Evolutionary conservation across 225 moss, liverwort and hornwort genomes (phyloP), one percentile per base, ranked within the genome.

Genomic region (Thuidium tamariscinum): DNA sequence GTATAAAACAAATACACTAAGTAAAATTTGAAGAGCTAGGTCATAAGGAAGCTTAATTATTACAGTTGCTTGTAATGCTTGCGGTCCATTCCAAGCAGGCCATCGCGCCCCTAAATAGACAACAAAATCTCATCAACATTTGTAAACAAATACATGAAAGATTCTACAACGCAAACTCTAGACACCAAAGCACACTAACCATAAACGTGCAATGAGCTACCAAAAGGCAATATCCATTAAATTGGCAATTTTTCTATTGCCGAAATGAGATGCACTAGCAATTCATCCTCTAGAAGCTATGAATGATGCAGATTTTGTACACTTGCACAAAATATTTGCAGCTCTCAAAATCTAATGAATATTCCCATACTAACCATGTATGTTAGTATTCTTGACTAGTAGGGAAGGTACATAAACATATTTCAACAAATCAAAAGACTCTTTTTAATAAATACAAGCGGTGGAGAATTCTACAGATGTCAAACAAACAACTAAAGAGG

Each of bases 41-140:
- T 56, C 20, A 51, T 27, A 64, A 34, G 41, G 63, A 81, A 67
- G 63, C 79, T 46, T 13, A 20, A 37, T 79, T 51, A 30, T 89
- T 88, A 93, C 93, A 75, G 64, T 63, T 62, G 85, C 16, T 34
- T 76, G 91, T 26, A 70, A n/a, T 79, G 91, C 42, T 37, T 59
- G 52, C 65, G 91, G 55, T 78, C 41, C 82, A n/a, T 84, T 89
- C 91, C 91, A 87, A 82, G 89, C 25, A 80, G 89, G 91, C 93
- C 93, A 93, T 66, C 80, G 91, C 75, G n/a, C 85, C 86, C 93
- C 93, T 93, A 82, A 18, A 84, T 30, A 77, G 32, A 85, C 77
- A 85, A 8, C 56, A 86, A 84, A 71, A 62, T 60, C 41, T 72
- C 37, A 82, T 86, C 34, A 89, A 79, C 22, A 76, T 34, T 22